Base-by-base conservation (phyloP, 169 alveolate genomes). In the Sarcocystis neurona region DNA sequence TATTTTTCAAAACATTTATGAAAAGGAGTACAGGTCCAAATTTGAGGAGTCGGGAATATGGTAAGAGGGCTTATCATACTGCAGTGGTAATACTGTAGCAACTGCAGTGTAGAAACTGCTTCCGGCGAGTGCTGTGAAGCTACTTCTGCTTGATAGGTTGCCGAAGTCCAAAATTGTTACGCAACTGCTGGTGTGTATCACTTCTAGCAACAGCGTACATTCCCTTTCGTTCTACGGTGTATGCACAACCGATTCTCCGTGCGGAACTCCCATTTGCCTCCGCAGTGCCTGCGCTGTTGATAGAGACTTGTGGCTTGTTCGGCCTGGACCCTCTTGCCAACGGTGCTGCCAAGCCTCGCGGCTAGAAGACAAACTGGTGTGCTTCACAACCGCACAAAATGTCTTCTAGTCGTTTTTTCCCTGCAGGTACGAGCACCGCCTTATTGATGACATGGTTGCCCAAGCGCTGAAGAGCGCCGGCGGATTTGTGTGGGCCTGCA, bases 401-500 rank as follows among this genome's bases (percentile, higher is more conserved):
- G 2, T 41, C 15, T 8, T 20, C 47, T 53, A 50, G 41, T 46
- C n/a, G 46, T 75, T 32, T 56, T 88, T 34, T 87, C 95, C 93
- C 90, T 60, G 78, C 77, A 56, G 88, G 77, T 80, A 97, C 92
- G 99, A 97, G 93, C 99, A 97, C 93, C 96, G 99, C 91, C 96
- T 97, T 44, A 98, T 98, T 74, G 99, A 98, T 91, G 99, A 98
- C 88, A 98, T 98, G 99, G 99, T 98, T 37, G 99, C 99, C 58
- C 97, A 94, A 85, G 97, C 97, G 56, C 89, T 97, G 70, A 97
- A 97, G 95, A 91, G 97, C 27, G 95, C 94, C 30, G 99, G 99
- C 41, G 99, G 99, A 48, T 98, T 97, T 93, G 98, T 98, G 46
- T 98, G 99, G 99, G 99, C 99, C n/a, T 97, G 99, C 94, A 98